A percentile compares a stretch with the other conserved stretches of the same genome.
Evolutionary conservation across 2,329 filamentous ascomycete genomes (phyloP).

Genomic region (Endoconidiophora laricicola): DNA sequence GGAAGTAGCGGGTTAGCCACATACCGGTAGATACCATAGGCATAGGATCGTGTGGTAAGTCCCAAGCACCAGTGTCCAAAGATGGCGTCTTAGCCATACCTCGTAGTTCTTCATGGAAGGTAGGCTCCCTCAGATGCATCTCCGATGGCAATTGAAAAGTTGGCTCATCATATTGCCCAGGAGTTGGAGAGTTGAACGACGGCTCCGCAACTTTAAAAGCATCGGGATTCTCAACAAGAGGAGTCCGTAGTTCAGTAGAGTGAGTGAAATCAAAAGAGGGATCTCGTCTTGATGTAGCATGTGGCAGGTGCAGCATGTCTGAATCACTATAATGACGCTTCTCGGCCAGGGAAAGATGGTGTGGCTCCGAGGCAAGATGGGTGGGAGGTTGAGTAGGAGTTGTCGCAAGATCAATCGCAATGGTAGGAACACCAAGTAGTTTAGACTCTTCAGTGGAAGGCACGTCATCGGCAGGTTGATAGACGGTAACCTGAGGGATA

Average conservation of each 20-base stretch:
- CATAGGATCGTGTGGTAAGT: too few relatives aligned
- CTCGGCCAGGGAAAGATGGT: too few relatives aligned
- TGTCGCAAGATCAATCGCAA: too few relatives aligned
- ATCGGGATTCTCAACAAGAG: neutral
- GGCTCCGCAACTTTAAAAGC: neutral
- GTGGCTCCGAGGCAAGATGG: too few relatives aligned
- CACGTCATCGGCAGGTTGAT: neutral
- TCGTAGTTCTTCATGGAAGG: slow-evolving; percentile 1
- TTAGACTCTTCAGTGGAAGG: too few relatives aligned
- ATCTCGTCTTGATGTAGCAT: too few relatives aligned
- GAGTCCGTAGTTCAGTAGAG: neutral
- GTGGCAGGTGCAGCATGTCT: too few relatives aligned
- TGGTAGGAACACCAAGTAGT: too few relatives aligned
- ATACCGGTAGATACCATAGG: too few relatives aligned
- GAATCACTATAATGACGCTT: too few relatives aligned
- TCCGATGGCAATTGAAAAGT: neutral
- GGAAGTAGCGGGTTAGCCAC: too few relatives aligned
- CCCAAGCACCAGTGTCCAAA: slow-evolving; percentile 3
- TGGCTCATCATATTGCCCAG: neutral
- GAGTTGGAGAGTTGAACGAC: slow-evolving; percentile 1
- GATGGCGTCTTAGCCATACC: slow-evolving; percentile 4
- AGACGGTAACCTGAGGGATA: neutral
- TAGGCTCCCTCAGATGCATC: neutral
- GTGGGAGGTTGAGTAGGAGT: too few relatives aligned
- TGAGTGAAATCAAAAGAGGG: neutral